Conservation (phyloP, 495 filamentous ascomycete species). For the Friedmanniomyces simplex region DNA sequence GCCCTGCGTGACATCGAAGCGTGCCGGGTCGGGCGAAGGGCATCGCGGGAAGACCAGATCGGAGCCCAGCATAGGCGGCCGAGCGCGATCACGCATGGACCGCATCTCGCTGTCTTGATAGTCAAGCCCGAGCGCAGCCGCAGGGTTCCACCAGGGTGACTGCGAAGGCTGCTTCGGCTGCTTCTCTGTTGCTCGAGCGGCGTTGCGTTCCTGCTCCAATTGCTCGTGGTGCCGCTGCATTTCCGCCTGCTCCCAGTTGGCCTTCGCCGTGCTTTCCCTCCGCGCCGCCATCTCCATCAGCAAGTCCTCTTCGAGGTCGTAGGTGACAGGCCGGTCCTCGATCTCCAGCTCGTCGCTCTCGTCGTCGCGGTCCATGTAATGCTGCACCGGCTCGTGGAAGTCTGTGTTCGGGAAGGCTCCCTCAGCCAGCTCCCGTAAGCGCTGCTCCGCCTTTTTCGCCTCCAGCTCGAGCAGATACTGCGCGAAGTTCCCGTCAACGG, state of each 20-base stretch:
- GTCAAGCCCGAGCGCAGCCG: slow-evolving; percentile 32
- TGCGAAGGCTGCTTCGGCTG: slow-evolving; percentile 23
- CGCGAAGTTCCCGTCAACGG: slow-evolving; percentile 58
- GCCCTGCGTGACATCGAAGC: slow-evolving; percentile 53
- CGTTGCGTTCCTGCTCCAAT: slow-evolving; percentile 26
- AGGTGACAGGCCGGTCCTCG: slow-evolving; percentile 23
- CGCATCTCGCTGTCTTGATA: slow-evolving; percentile 38
- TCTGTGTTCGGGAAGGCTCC: slow-evolving; percentile 61
- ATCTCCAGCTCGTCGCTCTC: slow-evolving; percentile 25
- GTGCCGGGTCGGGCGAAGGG: slow-evolving; percentile 66
- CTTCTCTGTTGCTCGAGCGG: slow-evolving; percentile 19
- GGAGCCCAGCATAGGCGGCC: slow-evolving; percentile 74
- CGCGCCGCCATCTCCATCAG: slow-evolving; percentile 15
- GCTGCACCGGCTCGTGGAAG: slow-evolving; percentile 50
- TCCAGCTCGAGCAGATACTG: slow-evolving; percentile 68
- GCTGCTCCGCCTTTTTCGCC: slow-evolving; percentile 62
- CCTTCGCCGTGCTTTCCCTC: slow-evolving; percentile 23
- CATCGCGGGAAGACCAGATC: slow-evolving; percentile 69
- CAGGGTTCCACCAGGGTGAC: slow-evolving; percentile 40
- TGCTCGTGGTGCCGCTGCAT: slow-evolving; percentile 37
- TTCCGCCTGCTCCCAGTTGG: slow-evolving; percentile 36
- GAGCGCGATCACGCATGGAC: slow-evolving; percentile 42
- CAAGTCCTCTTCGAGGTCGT: slow-evolving; percentile 23
- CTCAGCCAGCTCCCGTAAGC: slow-evolving; percentile 57
- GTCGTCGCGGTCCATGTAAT: slow-evolving; percentile 47